Evolutionary conservation across 176 grass and related monocot species (phyloP).

Genomic region (Oryza glumipatula): DNA sequence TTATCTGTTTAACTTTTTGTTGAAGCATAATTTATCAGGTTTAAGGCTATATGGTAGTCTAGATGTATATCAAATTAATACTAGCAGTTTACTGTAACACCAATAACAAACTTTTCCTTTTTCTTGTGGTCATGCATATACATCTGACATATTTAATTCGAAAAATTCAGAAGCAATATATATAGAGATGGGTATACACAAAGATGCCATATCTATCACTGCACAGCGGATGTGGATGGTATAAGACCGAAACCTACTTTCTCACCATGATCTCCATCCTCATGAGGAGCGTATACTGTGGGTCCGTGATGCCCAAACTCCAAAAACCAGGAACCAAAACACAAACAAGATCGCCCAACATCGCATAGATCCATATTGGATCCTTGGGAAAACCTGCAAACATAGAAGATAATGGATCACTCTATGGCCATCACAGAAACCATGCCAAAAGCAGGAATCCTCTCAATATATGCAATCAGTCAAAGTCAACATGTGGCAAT

Average conservation of each 20-base stretch:
- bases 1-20: not conserved
- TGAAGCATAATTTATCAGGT: not conserved
- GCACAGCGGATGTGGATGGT: not conserved
- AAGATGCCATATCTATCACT: conserved; percentile 32
- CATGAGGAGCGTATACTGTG: conserved; percentile 56
- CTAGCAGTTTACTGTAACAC: not conserved
- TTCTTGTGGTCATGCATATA: conserved; percentile 15
- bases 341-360: conserved; percentile 76
- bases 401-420: conserved; percentile 12
- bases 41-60: conserved; percentile 3
- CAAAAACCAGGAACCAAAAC: conserved; percentile 93
- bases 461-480: not conserved
- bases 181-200: conserved; percentile 36
- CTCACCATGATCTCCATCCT: conserved; percentile 20
- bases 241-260: not conserved
- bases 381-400: conserved; percentile 64
- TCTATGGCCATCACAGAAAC: not conserved
- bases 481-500: too few species aligned
- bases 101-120: conserved; percentile 38
- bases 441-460: not conserved
- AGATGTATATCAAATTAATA: conserved; percentile 4
- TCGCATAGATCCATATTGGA: conserved; percentile 69
- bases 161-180: conserved; percentile 21
- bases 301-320: conserved; percentile 81
- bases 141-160: conserved; percentile 4